Percentiles rank a stretch among this genome's conserved stretches.
Evolutionary conservation across 495 filamentous ascomycete genomes (phyloP).

Genomic region (Xylaria curta): DNA sequence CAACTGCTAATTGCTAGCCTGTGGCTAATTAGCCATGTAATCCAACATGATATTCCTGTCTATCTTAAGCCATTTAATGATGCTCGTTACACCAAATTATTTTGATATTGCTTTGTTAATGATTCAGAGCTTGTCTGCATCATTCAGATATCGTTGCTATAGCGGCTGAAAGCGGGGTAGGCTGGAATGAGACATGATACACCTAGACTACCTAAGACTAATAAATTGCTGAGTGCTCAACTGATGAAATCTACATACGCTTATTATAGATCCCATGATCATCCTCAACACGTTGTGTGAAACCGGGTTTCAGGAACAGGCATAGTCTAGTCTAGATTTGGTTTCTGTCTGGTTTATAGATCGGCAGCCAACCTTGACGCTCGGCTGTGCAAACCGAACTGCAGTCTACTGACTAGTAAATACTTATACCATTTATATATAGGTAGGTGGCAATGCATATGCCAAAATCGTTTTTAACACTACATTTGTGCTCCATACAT

Average conservation of each 20-base stretch:
- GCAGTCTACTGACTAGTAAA: neutral
- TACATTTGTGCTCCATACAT: neutral
- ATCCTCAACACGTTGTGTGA: neutral
- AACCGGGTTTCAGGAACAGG: conserved; percentile 17
- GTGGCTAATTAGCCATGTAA: neutral
- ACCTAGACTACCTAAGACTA: too few species aligned
- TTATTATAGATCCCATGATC: neutral
- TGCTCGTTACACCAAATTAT: neutral
- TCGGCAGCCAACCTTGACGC: conserved; percentile 16
- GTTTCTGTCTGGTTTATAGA: neutral
- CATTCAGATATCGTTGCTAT: neutral
- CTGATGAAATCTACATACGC: neutral
- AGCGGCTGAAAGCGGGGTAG: neutral
- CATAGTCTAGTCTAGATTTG: conserved; percentile 11
- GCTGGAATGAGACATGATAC: neutral
- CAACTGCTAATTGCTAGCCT: neutral
- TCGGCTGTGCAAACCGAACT: neutral
- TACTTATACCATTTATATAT: neutral
- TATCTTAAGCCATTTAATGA: neutral
- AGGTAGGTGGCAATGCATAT: neutral
- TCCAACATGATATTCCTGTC: neutral
- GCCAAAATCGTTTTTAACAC: neutral
- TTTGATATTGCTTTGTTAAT: neutral
- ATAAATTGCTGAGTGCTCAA: neutral
- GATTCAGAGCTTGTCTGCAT: neutral